phyloP scores from a whole-genome alignment of 352 stramenopile species.

The Lagenidium sp. region DNA sequence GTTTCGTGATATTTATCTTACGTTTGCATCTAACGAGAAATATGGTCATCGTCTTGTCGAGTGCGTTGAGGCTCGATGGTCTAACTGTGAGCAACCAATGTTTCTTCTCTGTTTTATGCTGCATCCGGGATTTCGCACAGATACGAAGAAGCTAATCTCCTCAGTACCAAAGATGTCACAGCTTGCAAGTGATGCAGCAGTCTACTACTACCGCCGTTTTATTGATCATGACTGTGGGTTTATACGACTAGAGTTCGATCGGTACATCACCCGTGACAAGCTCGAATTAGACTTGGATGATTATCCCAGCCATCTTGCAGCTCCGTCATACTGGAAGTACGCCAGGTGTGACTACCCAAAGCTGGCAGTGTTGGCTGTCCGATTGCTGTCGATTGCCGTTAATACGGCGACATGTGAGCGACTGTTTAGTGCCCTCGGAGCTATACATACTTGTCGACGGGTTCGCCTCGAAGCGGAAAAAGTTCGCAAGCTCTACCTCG shows the following conservation, averaged over 20 bases:
- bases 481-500: neutral
- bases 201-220: slow-evolving; percentile 5
- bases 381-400: neutral
- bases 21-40: neutral
- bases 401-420: neutral
- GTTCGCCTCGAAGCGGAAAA: neutral
- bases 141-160: neutral
- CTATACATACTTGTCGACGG: neutral
- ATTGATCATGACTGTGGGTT: neutral
- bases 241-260: neutral
- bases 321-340: neutral
- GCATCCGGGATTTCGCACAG: neutral
- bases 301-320: neutral
- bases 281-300: neutral
- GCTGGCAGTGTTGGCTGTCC: neutral
- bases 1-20: slow-evolving; percentile 2
- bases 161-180: neutral
- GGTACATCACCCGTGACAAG: neutral
- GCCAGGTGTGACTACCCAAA: neutral
- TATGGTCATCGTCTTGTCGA: neutral
- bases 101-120: neutral
- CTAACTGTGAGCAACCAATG: slow-evolving; percentile 1
- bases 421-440: neutral
- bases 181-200: slow-evolving; percentile 1
- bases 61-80: neutral